Evolutionary conservation across 2,329 filamentous ascomycete genomes (phyloP), one percentile per base, ranked within the genome.

Genomic region (Curvularia sp.): DNA sequence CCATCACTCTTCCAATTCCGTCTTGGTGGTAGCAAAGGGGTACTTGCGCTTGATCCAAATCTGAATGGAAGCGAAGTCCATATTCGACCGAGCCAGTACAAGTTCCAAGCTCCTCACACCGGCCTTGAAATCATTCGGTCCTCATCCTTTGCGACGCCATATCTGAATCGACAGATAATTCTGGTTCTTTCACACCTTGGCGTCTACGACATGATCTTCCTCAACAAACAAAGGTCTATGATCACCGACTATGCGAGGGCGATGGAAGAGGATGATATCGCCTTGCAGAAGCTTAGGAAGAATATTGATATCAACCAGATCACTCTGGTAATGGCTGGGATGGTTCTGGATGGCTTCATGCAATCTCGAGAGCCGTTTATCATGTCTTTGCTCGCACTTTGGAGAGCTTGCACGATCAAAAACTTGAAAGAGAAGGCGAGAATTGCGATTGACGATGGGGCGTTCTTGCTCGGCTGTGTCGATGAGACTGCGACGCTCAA

Each of bases 1-100:
- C 93, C 95, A 0, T 96, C 93, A 0, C 90, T 91, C 0, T 94
- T 91, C 65, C 95, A 99, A 69, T 97, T 98, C 69, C 90, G 95
- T 7, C 87, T 97, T 68, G 93, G 92, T 8, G 95, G 95, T 1
- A 93, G 89, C 78, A 99, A 99, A 78, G 95, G 95, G 0, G 88
- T 99, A 13, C 82, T 99, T 18, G 87, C 88, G 0, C 83, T 92
- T 2, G 94, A 91, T 77, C 86, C 90, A 0, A 84, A 89, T 4
- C 85, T 88, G 9, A 84, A 84, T 60, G 84, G 84, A 0, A 85
- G 83, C 30, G 86, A 93, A 56, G 85, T 98, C 0, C 88, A 91
- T 52, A 88, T 97, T 50, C 88, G 95, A 2, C 85, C 87, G 13
- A 97, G 92, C 12, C 95, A 99, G 71, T 84, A 90, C 69, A 99